Conservation (phyloP, 2,329 filamentous ascomycete species). For the Xenosphaeropsis pyriputrescens region DNA sequence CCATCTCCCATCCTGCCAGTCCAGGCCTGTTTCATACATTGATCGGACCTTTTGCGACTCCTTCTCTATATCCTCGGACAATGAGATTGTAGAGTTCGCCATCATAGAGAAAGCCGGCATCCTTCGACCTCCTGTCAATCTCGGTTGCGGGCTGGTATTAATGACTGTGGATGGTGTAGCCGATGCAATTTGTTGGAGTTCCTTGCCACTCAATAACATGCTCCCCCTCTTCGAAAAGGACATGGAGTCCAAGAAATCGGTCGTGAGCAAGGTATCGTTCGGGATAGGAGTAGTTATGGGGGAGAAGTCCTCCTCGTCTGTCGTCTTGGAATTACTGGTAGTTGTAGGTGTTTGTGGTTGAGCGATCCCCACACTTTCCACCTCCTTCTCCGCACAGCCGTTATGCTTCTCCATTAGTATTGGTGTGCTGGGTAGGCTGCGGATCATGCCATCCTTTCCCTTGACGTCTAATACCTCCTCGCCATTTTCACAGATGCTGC, state of each 20-base stretch:
- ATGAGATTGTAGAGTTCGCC: constrained; percentile 9
- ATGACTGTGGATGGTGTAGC: too few species aligned
- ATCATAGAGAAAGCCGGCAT: constrained; percentile 14
- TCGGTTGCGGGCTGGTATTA: constrained; percentile 4
- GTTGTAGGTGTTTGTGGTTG: constrained; percentile 2
- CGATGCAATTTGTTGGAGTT: constrained; percentile 8
- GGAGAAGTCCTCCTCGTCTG: constrained; percentile 23
- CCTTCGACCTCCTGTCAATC: constrained; percentile 11
- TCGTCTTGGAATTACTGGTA: not conserved
- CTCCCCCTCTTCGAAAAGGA: constrained; percentile 50
- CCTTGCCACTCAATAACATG: constrained; percentile 41
- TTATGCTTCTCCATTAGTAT: constrained; percentile 1
- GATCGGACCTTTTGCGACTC: constrained; percentile 20
- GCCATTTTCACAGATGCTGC: constrained; percentile 6
- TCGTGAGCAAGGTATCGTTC: constrained; percentile 38
- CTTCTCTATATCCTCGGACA: constrained; percentile 16
- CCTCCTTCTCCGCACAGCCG: constrained; percentile 1
- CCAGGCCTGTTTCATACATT: constrained; percentile 16
- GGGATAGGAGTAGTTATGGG: constrained; percentile 42
- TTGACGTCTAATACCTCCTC: not conserved
- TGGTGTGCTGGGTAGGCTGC: not conserved
- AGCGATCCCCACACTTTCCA: too few species aligned
- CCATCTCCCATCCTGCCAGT: constrained; percentile 2
- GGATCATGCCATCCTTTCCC: not conserved
- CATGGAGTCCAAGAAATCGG: constrained; percentile 39